Evolutionary conservation across 306 rosid species (phyloP).

Genomic region (Malus orientalis): DNA sequence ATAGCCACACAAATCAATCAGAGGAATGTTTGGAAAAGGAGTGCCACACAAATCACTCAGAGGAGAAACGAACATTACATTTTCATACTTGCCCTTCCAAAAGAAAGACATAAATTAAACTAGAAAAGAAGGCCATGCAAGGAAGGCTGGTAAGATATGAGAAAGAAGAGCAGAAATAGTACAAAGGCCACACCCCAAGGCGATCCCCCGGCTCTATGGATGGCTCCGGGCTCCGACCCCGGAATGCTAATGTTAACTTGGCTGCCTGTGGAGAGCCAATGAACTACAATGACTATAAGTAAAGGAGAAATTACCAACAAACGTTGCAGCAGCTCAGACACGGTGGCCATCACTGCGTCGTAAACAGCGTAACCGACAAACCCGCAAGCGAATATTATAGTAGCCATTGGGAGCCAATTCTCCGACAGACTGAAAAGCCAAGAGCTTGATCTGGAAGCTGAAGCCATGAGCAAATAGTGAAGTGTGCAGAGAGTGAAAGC

Average conservation of each 20-base stretch:
- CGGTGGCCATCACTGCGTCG: conserved; percentile 58
- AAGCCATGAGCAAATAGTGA: conserved; percentile 25
- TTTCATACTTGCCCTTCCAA: neutral
- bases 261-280: conserved; percentile 59
- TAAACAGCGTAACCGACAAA: conserved; percentile 44
- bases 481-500: neutral
- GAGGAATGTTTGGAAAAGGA: too few species aligned
- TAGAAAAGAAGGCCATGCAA: conserved; percentile 34
- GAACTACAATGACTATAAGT: conserved; percentile 51
- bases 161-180: conserved; percentile 41
- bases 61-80: neutral
- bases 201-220: conserved; percentile 66
- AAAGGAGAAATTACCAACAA: conserved; percentile 63
- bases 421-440: conserved; percentile 42
- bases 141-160: conserved; percentile 66
- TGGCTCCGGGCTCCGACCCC: conserved; percentile 64
- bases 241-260: conserved; percentile 54
- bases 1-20: neutral
- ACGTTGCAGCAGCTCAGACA: conserved; percentile 56
- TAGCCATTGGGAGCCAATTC: conserved; percentile 38
- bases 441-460: conserved; percentile 24
- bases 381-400: conserved; percentile 28
- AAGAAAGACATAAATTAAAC: neutral
- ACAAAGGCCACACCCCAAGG: conserved; percentile 75
- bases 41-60: neutral